Evolutionary conservation across 108 stramenopile genomes (phyloP).

Genomic region (Pseudonitzschia multiseries): DNA sequence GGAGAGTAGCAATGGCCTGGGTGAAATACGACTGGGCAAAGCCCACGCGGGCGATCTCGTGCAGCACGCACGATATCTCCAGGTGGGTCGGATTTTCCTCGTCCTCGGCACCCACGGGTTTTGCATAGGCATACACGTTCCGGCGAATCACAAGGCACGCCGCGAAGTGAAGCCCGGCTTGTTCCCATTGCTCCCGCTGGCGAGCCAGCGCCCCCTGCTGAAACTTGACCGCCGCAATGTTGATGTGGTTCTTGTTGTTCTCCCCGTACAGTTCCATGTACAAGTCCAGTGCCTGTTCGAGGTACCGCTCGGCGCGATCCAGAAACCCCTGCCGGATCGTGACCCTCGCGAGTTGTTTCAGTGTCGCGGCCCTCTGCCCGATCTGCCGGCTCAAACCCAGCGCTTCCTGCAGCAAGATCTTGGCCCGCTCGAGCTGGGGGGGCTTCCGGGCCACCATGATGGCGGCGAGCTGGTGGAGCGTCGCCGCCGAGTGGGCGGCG

Average conservation of each 20-base stretch:
- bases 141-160: constrained; percentile 52
- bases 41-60: constrained; percentile 58
- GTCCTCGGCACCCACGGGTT: constrained; percentile 20
- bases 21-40: constrained; percentile 44
- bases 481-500: constrained; percentile 51
- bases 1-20: constrained; percentile 43
- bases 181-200: constrained; percentile 55
- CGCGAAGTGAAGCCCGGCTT: constrained; percentile 49
- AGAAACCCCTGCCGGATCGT: constrained; percentile 60
- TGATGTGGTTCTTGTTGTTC: constrained; percentile 54
- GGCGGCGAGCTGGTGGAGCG: constrained; percentile 68
- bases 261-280: constrained; percentile 65
- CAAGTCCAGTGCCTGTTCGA: constrained; percentile 57
- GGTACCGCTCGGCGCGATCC: constrained; percentile 47
- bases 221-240: constrained; percentile 68
- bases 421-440: constrained; percentile 51
- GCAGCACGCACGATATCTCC: constrained; percentile 61
- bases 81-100: constrained; percentile 57
- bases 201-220: constrained; percentile 66
- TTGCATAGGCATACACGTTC: constrained; percentile 64
- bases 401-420: constrained; percentile 54
- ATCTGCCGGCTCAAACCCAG: constrained; percentile 52
- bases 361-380: constrained; percentile 66
- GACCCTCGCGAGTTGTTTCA: constrained; percentile 68
- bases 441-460: constrained; percentile 61